Conservation (phyloP, 202 grass and related monocot genomes). For the Setaria viridis region DNA sequence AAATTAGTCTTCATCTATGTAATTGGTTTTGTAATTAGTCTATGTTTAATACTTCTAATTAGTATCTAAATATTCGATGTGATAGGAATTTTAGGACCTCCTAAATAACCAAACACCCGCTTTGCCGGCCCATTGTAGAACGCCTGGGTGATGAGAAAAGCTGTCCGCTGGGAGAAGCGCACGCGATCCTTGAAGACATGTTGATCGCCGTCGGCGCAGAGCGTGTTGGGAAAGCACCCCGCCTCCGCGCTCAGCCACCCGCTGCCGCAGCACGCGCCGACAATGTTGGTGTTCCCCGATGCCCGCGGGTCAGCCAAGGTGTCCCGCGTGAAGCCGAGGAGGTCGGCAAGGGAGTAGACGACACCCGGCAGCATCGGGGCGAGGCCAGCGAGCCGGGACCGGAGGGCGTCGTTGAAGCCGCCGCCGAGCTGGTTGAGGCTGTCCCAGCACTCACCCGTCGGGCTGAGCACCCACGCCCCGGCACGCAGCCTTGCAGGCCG, state of each 20-base stretch:
- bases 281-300: neutral
- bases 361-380: neutral
- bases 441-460: neutral
- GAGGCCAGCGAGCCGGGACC: constrained; percentile 2
- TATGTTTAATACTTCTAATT: no score
- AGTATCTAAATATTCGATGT: no score
- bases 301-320: neutral
- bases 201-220: constrained; percentile 28
- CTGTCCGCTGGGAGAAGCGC: constrained; percentile 22
- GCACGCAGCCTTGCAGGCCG: constrained; percentile 20
- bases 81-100: no score
- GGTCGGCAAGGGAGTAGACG: constrained; percentile 34
- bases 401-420: constrained; percentile 26
- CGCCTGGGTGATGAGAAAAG: neutral
- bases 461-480: neutral
- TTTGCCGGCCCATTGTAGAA: constrained; percentile 6
- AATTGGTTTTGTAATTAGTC: no score
- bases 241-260: constrained; percentile 19
- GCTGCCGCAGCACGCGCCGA: constrained; percentile 46
- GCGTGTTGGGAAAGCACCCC: constrained; percentile 27
- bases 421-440: constrained; percentile 12
- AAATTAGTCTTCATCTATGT: no score
- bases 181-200: constrained; percentile 44
- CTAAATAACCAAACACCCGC: no score
- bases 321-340: neutral